Conservation (phyloP, 768 basidiomycete genomes). For the Lenzites betulinus region DNA sequence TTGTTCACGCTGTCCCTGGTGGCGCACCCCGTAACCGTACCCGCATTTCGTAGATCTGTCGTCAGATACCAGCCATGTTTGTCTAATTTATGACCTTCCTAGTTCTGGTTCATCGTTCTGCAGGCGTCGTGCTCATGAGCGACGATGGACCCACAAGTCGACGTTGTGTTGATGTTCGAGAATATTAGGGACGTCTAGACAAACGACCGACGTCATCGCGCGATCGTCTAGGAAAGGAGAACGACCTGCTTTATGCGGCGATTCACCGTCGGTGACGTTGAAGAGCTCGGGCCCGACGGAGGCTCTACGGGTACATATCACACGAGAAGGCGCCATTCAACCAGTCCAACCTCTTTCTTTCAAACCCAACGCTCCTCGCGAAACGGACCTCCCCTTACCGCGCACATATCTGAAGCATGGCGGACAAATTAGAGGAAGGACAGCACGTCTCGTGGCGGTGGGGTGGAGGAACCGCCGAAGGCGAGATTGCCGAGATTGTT, state of each 20-base stretch:
- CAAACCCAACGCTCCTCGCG: no score
- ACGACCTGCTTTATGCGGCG: neutral
- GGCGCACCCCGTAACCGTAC: neutral
- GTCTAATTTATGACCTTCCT: neutral
- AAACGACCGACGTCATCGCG: neutral
- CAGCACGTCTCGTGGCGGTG: slow-evolving; percentile 43
- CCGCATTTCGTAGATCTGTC: neutral
- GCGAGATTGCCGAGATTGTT: slow-evolving; percentile 43
- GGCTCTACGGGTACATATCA: no score
- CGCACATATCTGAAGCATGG: slow-evolving; percentile 19
- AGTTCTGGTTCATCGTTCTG: neutral
- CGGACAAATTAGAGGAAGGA: slow-evolving; percentile 35
- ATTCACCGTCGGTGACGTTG: neutral
- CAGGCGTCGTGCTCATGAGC: neutral
- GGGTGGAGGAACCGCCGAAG: slow-evolving; percentile 35
- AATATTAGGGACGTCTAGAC: neutral
- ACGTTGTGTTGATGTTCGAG: neutral
- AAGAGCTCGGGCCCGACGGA: no score
- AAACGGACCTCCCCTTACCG: no score
- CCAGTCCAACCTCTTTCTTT: no score
- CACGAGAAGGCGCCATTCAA: no score
- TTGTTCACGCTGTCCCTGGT: neutral
- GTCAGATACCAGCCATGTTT: neutral
- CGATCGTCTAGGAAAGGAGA: neutral
- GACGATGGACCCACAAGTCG: no score